Base-by-base conservation (phyloP, 208 protist species). In the Acanthamoeba triangularis region DNA sequence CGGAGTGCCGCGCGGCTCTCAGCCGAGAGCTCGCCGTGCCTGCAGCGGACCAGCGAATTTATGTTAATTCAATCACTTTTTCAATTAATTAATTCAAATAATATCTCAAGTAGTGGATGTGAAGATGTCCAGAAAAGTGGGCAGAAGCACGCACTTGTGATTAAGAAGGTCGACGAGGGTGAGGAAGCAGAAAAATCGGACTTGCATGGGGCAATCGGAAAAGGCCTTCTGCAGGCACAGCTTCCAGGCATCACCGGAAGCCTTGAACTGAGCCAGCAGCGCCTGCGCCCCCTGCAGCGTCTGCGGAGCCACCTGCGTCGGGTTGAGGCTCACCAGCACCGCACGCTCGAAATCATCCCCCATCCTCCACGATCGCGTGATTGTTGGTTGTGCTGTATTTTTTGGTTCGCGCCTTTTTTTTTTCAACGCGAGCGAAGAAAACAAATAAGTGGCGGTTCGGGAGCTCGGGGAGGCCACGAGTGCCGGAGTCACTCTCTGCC, bases 281-380 rank as follows among this genome's bases (percentile, higher is more conserved):
- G 30, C 72, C n/a, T 96, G 52, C 59, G 95, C 95, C 18, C 87
- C 78, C 87, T 95, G 93, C 54, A 96, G 90, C 28, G 90, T 41
- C 7, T 95, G 69, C 7, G 93, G 76, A 5, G 59, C 2, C 61
- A 44, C 16, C 10, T 90, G 63, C 56, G 30, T n/a, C 3, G 96
- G 96, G 37, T 96, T 87, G 67, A 95, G 90, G 90, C 90, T 94
- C 56, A 90, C 91, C n/a, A 96, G 85, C 49, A 96, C 76, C 56
- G 96, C 96, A 47, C 80, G 47, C 88, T 96, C 96, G 91, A 96
- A 96, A 44, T 96, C 94, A 95, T 96, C 96, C 93, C 76, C 76
- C 76, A 85, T 85, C 28, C 37, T 41, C 37, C 37, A 41, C 37
- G 37, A 41, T 41, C 37, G 37, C 37, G 37, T 41, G 37, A 41